Base-by-base conservation (phyloP, 371 early-diverging fungal genomes). In the Thermomucor indicae-seudaticae region DNA sequence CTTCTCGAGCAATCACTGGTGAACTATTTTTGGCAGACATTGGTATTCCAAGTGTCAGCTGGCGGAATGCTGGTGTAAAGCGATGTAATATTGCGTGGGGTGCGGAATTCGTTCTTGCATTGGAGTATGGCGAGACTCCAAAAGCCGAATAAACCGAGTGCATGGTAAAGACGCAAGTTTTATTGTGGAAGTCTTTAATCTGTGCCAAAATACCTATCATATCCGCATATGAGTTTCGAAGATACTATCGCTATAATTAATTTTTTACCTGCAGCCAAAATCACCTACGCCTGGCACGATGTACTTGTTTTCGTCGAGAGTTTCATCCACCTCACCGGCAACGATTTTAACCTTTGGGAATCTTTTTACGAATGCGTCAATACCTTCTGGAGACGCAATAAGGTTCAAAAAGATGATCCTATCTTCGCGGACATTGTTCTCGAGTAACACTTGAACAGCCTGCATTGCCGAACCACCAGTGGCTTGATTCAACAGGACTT, bases 201-300 rank as follows among this genome's bases (percentile, higher is more conserved):
- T 32, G 60, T 60, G 25, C 60, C 60, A 47, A 60, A 60, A 43
- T 60, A 60, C 19, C 58, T 58, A 43, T 22, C 6, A 23, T 38
- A 19, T 47, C 17, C 25, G 3, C 8, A 43, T 47, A 37, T 48
- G 23, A 39, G 22, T 14, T n/a, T 19, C 47, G 40, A 29, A 19
- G 17, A 39, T 27, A 53, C 10, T 14, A 11, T 37, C 20, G 14
- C 20, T 24, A 14, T 20, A 12, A 22, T 12, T 30, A 27, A 29
- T 8, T 37, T 14, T 24, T 51, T 67, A 73, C 74, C 75, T 65
- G 70, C 86, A 86, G 58, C 95, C 95, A 67, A 93, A 96, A 70
- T 96, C 95, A 46, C 96, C 96, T 41, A 93, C 74, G 23, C 96
- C 96, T 28, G 96, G 96, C n/a, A 89, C 66, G 57, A 96, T 93